Percentiles rank a stretch among this genome's conserved stretches.
These are phyloP conservation scores for Lyophyllum atratum DNA, from an alignment of 768 basidiomycete species.

Conservation along the genomic window DNA sequence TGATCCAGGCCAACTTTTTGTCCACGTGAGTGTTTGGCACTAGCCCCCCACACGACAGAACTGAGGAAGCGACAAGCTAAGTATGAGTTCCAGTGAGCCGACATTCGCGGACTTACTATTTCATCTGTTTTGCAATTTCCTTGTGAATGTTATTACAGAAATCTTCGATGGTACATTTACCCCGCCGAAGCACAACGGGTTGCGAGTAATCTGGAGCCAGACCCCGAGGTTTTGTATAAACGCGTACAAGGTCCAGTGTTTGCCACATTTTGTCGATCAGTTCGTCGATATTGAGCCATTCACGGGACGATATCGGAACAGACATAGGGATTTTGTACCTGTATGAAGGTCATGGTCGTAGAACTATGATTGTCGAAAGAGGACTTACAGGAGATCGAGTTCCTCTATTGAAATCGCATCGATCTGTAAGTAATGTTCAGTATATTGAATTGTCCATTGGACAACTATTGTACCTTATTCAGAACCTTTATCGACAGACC, in stretches of 20 bases:
- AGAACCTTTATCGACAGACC: constrained; percentile 50
- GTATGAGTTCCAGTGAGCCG: neutral
- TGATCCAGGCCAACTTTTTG: constrained; percentile 95
- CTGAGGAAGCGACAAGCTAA: constrained; percentile 35
- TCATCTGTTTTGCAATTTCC: constrained; percentile 97
- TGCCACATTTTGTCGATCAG: constrained; percentile 93
- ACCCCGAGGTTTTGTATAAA: constrained; percentile 96
- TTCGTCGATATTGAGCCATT: constrained; percentile 98
- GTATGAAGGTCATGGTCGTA: constrained; percentile 5
- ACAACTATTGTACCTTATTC: constrained; percentile 65
- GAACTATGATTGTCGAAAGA: neutral
- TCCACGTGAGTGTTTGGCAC: constrained; percentile 95
- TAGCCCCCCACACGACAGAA: constrained; percentile 93
- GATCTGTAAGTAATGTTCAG: constrained; percentile 51
- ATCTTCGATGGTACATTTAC: constrained; percentile 74
- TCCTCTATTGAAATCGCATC: constrained; percentile 99
- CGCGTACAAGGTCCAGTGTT: constrained; percentile 87
- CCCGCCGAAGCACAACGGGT: constrained; percentile 83
- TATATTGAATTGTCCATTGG: neutral
- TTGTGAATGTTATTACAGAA: constrained; percentile 95
- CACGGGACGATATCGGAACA: constrained; percentile 90
- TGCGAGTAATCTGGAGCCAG: constrained; percentile 85
- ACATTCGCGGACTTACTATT: constrained; percentile 66
- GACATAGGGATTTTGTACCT: constrained; percentile 94
- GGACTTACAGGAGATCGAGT: constrained; percentile 79